These are phyloP conservation scores for Cyberlindnera veronae DNA, from an alignment of 805 yeast genomes.

Conservation along the genomic window DNA sequence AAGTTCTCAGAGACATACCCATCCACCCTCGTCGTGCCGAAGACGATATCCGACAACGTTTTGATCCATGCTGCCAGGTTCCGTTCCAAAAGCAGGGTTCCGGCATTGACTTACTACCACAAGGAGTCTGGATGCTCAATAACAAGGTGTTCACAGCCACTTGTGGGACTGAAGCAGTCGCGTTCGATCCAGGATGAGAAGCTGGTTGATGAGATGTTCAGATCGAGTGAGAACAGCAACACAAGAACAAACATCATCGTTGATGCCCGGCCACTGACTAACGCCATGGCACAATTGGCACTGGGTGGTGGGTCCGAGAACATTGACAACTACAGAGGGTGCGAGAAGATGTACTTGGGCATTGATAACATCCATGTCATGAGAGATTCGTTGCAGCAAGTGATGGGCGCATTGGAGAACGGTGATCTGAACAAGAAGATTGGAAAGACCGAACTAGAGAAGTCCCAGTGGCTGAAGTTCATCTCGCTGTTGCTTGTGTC, in stretches of 20 bases:
- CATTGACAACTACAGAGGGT: constrained; percentile 76
- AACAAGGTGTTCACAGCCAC: constrained; percentile 88
- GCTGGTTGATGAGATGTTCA: constrained; percentile 69
- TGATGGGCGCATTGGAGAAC: constrained; percentile 28
- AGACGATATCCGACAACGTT: constrained; percentile 75
- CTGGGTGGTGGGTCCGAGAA: constrained; percentile 97
- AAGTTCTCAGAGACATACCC: constrained; percentile 79
- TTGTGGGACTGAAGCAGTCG: constrained; percentile 84
- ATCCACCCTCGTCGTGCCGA: constrained; percentile 60
- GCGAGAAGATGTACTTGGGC: constrained; percentile 75
- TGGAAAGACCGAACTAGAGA: constrained; percentile 54
- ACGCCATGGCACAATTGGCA: constrained; percentile 95
- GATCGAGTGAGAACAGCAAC: constrained; percentile 40
- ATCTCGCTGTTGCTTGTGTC: constrained; percentile 66
- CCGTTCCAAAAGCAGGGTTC: constrained; percentile 82
- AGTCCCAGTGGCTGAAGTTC: constrained; percentile 79
- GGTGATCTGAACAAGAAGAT: constrained; percentile 56
- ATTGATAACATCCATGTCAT: constrained; percentile 95
- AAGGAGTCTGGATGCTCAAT: constrained; percentile 69
- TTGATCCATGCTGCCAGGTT: constrained; percentile 79
- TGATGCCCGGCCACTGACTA: constrained; percentile 89
- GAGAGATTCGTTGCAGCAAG: constrained; percentile 72
- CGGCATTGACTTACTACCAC: constrained; percentile 76
- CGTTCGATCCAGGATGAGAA: constrained; percentile 91
- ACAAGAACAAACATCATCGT: constrained; percentile 68